phyloP scores from a whole-genome alignment of 345 rosid species.

The Aurinia saxatilis region DNA sequence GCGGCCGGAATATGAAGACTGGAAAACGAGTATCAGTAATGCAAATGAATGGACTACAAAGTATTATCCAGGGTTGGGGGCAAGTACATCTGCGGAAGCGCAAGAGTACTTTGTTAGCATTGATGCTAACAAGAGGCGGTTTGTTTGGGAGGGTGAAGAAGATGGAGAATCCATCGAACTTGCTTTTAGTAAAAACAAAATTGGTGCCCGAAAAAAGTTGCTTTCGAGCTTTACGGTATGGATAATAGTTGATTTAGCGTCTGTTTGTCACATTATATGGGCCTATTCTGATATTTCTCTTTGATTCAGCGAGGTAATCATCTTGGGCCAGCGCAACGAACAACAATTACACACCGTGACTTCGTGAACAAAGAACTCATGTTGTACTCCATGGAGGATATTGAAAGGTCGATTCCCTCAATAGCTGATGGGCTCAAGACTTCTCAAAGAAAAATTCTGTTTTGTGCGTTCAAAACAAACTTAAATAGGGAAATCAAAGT shows the following conservation, averaged over 20 bases:
- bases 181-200: conserved; percentile 95
- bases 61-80: conserved; percentile 88
- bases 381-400: conserved; percentile 92
- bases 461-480: conserved; percentile 80
- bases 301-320: conserved; percentile 77
- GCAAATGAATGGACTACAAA: conserved; percentile 79
- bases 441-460: conserved; percentile 93
- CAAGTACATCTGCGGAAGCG: conserved; percentile 77
- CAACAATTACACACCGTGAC: conserved; percentile 76
- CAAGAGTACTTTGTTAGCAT: conserved; percentile 61
- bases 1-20: conserved; percentile 84
- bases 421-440: conserved; percentile 97
- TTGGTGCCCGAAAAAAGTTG: conserved; percentile 94
- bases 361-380: conserved; percentile 96
- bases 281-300: neutral
- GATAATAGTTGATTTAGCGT: neutral
- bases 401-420: conserved; percentile 93
- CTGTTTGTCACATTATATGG: neutral
- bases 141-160: conserved; percentile 65
- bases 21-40: conserved; percentile 75
- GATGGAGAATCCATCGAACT: conserved; percentile 97
- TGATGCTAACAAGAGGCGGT: conserved; percentile 68
- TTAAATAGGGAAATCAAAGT: conserved; percentile 64
- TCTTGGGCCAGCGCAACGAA: conserved; percentile 64
- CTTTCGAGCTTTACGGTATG: conserved; percentile 73